These are phyloP conservation scores for Phaeosphaeriaceae sp. DNA, from an alignment of 2,329 filamentous ascomycete genomes.

Conservation along the genomic window DNA sequence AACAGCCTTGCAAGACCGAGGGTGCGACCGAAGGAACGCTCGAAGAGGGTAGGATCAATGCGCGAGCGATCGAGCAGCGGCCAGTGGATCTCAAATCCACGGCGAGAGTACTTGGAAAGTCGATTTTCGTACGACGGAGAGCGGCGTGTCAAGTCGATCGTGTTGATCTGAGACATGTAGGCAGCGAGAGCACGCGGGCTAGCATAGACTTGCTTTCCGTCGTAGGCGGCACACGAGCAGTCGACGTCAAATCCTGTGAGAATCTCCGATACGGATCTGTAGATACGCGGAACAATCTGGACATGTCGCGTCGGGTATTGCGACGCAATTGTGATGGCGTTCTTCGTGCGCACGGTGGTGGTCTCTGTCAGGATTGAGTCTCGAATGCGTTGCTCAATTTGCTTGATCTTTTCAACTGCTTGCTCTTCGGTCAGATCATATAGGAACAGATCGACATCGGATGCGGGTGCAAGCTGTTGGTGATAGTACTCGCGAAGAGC, in stretches of 20 bases:
- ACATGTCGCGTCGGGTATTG: constrained; percentile 85
- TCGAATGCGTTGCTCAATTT: constrained; percentile 78
- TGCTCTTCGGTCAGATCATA: constrained; percentile 81
- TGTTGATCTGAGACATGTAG: constrained; percentile 84
- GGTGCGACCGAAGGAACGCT: constrained; percentile 78
- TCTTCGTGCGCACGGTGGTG: constrained; percentile 84
- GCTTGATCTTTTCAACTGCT: constrained; percentile 82
- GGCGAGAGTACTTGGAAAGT: constrained; percentile 80
- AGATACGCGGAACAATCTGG: constrained; percentile 85
- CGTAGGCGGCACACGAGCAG: constrained; percentile 80
- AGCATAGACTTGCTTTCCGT: constrained; percentile 81
- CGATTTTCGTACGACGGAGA: constrained; percentile 90
- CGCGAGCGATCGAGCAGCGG: constrained; percentile 75
- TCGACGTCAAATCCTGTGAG: constrained; percentile 90
- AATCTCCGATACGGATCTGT: constrained; percentile 84
- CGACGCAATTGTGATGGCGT: constrained; percentile 84
- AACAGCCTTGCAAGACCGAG: constrained; percentile 80
- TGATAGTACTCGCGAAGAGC: constrained; percentile 72
- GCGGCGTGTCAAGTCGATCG: constrained; percentile 78
- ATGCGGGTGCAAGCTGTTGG: constrained; percentile 79
- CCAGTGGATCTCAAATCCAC: constrained; percentile 87
- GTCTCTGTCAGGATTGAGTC: constrained; percentile 84
- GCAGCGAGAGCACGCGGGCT: constrained; percentile 79
- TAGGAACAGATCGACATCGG: constrained; percentile 86
- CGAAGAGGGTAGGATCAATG: constrained; percentile 86